Evolutionary conservation across 1,139 yeast species (phyloP).

Genomic region (Hanseniaspora sp.): DNA sequence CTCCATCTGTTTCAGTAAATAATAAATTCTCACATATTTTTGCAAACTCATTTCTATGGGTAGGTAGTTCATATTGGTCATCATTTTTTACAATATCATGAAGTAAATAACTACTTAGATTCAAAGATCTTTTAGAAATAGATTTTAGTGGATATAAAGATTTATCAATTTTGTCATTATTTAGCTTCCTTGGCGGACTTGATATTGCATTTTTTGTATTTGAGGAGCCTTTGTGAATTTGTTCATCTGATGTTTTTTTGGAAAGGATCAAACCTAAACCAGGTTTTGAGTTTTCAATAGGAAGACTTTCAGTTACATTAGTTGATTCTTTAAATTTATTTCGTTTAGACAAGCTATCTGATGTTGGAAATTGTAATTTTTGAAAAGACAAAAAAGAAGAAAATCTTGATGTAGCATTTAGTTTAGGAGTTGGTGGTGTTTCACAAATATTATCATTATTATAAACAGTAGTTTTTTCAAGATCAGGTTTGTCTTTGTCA

Average conservation of each 20-base stretch:
- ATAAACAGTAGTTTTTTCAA: neutral
- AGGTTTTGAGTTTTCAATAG: neutral
- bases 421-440: neutral
- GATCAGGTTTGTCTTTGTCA: neutral
- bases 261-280: neutral
- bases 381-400: constrained; percentile 4
- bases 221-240: neutral
- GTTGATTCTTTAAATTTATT: neutral
- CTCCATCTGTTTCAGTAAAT: constrained; percentile 21
- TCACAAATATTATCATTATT: neutral
- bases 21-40: constrained; percentile 26
- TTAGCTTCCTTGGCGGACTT: neutral
- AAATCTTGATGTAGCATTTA: neutral
- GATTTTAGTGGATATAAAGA: constrained; percentile 29
- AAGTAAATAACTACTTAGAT: constrained; percentile 25
- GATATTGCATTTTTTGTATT: too few species aligned
- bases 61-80: neutral
- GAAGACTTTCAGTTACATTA: neutral
- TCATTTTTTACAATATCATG: constrained; percentile 16
- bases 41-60: constrained; percentile 23
- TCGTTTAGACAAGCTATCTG: neutral
- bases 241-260: too few species aligned
- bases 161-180: constrained; percentile 24
- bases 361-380: neutral
- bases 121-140: constrained; percentile 29